Evolutionary conservation across 176 grass and related monocot species (phyloP).

Genomic region (Rhipidocladum racemiflorum): DNA sequence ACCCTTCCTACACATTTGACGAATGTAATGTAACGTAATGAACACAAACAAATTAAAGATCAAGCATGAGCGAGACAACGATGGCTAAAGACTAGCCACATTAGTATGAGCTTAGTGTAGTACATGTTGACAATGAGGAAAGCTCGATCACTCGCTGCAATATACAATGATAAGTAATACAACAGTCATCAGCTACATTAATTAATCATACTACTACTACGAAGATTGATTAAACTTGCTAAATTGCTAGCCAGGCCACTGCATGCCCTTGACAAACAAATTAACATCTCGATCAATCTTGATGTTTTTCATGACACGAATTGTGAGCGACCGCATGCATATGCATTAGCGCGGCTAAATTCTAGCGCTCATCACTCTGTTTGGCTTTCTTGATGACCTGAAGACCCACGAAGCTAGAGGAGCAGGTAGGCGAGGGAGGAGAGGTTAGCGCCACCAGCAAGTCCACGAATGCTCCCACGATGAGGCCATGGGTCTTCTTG

Average conservation of each 20-base stretch:
- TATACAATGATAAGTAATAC: neutral
- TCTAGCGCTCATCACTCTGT: neutral
- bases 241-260: neutral
- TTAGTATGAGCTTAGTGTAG: too few species aligned
- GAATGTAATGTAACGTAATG: neutral
- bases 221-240: neutral
- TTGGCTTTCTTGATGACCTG: neutral
- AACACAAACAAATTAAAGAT: neutral
- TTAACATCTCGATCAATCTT: neutral
- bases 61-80: neutral
- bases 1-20: neutral
- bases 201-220: neutral
- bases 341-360: neutral
- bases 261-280: neutral
- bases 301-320: neutral
- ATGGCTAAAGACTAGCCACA: slow-evolving; percentile 9
- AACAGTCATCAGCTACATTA: slow-evolving; percentile 17
- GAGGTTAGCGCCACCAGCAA: slow-evolving; percentile 51
- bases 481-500: slow-evolving; percentile 66
- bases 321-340: neutral
- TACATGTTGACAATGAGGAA: slow-evolving; percentile 16
- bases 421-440: slow-evolving; percentile 14
- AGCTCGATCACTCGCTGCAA: neutral
- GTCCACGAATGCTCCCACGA: slow-evolving; percentile 77
- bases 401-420: slow-evolving; percentile 12